These are phyloP conservation scores for Smittium culicis DNA, from an alignment of 371 early-diverging fungal genomes.

Conservation along the genomic window DNA sequence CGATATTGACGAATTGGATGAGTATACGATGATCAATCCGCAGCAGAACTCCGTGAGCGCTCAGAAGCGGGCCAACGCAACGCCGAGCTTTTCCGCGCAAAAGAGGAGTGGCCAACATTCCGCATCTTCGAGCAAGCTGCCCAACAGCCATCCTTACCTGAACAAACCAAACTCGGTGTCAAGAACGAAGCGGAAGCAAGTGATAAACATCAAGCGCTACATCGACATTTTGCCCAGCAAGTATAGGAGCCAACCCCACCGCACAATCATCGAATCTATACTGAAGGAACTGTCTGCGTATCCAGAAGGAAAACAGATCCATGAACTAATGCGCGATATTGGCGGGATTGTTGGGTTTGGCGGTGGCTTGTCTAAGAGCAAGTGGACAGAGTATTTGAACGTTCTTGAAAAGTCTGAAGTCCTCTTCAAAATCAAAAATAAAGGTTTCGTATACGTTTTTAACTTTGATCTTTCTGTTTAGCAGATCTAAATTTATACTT, in stretches of 20 bases:
- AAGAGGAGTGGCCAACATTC: background rate
- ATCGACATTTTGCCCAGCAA: constrained; percentile 22
- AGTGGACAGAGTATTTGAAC: constrained; percentile 30
- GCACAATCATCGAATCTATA: constrained; percentile 21
- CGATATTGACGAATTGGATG: background rate
- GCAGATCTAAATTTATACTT: too few species aligned
- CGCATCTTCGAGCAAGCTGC: constrained; percentile 7
- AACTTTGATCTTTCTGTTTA: too few species aligned
- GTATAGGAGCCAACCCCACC: constrained; percentile 25
- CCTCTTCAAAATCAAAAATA: constrained; percentile 23
- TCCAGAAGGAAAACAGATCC: constrained; percentile 26
- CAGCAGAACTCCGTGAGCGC: background rate
- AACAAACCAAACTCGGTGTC: constrained; percentile 8
- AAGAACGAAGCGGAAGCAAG: constrained; percentile 19
- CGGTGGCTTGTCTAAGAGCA: constrained; percentile 22
- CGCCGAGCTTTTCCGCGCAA: background rate
- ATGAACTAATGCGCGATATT: constrained; percentile 25
- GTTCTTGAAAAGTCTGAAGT: constrained; percentile 23
- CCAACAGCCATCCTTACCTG: constrained; percentile 21
- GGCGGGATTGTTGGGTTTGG: constrained; percentile 14
- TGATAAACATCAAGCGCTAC: constrained; percentile 22
- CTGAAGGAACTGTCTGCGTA: constrained; percentile 28
- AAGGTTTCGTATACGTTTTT: constrained; percentile 26
- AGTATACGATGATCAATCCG: constrained; percentile 8
- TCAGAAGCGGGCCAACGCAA: background rate